A percentile compares a stretch with the other conserved stretches of the same genome.
These are phyloP conservation scores for Pseudozyma flocculosa DNA, from an alignment of 1,284 basidiomycete species.

Conservation along the genomic window DNA sequence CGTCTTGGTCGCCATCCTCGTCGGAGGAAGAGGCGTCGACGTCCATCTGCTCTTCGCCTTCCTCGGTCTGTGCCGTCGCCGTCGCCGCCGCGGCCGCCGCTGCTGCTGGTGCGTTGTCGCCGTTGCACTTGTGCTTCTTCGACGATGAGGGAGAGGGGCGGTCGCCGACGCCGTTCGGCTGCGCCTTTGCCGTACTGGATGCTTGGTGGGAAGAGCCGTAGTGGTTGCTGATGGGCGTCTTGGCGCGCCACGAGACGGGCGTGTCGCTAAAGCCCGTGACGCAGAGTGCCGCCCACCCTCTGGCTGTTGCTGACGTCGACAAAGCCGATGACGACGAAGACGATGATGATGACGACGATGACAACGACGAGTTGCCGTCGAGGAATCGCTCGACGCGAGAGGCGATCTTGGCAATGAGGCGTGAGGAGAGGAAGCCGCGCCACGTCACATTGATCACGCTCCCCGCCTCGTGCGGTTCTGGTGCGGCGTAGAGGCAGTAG, in stretches of 20 bases:
- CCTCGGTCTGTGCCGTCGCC: neutral
- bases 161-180: no score
- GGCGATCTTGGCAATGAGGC: slow-evolving; percentile 12
- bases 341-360: no score
- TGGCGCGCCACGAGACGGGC: slow-evolving; percentile 38
- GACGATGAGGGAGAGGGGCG: no score
- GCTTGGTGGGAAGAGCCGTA: neutral
- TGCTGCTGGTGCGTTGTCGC: no score
- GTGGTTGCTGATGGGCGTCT: slow-evolving; percentile 1
- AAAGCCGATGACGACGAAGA: no score
- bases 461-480: slow-evolving; percentile 7
- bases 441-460: slow-evolving; percentile 13
- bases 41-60: neutral
- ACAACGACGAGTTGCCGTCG: neutral
- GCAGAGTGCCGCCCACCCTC: slow-evolving; percentile 18
- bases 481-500: slow-evolving; percentile 22
- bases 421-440: slow-evolving; percentile 17
- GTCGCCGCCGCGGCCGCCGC: no score
- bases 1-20: neutral
- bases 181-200: neutral
- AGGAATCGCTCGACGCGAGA: slow-evolving; percentile 9
- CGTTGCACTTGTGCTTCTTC: no score
- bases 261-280: slow-evolving; percentile 37
- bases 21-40: neutral
- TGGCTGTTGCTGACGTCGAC: neutral